phyloP scores from a whole-genome alignment of 2,329 filamentous ascomycete species.

The Escovopsis sp. region DNA sequence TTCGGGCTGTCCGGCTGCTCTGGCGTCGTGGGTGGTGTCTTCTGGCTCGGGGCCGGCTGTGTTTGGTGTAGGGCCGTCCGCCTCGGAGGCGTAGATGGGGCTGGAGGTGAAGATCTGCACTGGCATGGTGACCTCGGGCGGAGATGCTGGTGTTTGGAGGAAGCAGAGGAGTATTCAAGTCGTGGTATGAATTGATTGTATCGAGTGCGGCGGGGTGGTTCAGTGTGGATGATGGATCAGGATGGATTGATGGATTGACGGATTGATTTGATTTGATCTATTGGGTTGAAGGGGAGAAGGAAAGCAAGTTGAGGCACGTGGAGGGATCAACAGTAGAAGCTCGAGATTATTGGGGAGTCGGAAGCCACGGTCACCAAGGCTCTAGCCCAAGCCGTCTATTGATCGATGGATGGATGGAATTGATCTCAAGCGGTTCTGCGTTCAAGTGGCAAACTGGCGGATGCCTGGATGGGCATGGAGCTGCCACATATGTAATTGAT shows the following conservation, averaged over 20 bases:
- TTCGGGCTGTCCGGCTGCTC: slow-evolving; percentile 7
- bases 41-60: slow-evolving; percentile 19
- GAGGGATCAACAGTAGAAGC: slow-evolving; percentile 15
- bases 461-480: no score
- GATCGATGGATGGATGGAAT: no score
- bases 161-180: no score
- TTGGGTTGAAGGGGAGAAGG: not conserved
- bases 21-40: slow-evolving; percentile 2
- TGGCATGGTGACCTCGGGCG: slow-evolving; percentile 30
- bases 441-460: no score
- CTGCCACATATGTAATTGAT: no score
- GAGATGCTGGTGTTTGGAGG: no score
- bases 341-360: slow-evolving; percentile 25
- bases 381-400: no score
- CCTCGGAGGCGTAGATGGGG: slow-evolving; percentile 43
- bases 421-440: no score
- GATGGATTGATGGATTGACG: no score
- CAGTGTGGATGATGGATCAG: not conserved
- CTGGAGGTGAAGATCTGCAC: slow-evolving; percentile 44
- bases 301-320: not conserved
- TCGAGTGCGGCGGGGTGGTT: not conserved
- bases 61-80: slow-evolving; percentile 32
- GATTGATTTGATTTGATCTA: no score
- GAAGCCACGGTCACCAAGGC: no score
- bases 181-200: no score